Percentiles rank a stretch among this genome's conserved stretches.
phyloP scores from a whole-genome alignment of 768 basidiomycete species.

The Cystobasidium onofrii region DNA sequence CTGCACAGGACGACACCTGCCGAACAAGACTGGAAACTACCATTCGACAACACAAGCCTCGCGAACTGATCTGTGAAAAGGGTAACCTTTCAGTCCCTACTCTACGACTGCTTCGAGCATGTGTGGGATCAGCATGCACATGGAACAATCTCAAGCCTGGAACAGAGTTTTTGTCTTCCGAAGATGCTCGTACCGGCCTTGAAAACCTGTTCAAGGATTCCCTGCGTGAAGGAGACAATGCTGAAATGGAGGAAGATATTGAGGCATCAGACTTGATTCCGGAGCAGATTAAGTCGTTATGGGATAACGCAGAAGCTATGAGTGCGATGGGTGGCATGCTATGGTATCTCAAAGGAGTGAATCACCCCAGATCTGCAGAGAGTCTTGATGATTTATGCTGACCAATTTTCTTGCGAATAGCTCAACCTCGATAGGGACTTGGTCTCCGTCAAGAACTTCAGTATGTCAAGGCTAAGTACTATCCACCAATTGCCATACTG shows the following conservation, averaged over 20 bases:
- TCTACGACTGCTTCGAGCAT: constrained; percentile 66
- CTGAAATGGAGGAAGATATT: constrained; percentile 48
- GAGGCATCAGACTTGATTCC: constrained; percentile 51
- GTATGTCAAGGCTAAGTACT: constrained; percentile 62
- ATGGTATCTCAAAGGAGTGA: constrained; percentile 50
- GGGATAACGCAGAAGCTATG: constrained; percentile 59
- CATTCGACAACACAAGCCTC: constrained; percentile 46
- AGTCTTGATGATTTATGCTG: neutral
- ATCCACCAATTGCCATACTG: constrained; percentile 43
- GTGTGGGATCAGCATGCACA: constrained; percentile 69
- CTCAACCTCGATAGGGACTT: constrained; percentile 95
- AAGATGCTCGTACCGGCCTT: constrained; percentile 62
- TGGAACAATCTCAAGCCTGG: constrained; percentile 74
- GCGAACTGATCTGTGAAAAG: constrained; percentile 49
- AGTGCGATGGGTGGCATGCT: constrained; percentile 85
- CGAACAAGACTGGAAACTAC: constrained; percentile 88
- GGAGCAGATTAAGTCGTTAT: constrained; percentile 65
- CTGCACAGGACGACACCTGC: constrained; percentile 65
- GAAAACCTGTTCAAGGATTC: constrained; percentile 54
- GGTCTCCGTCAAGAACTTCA: constrained; percentile 92
- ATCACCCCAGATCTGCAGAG: neutral
- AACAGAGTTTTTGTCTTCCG: constrained; percentile 72
- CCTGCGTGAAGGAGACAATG: constrained; percentile 46
- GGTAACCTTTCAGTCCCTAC: constrained; percentile 79
- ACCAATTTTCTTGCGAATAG: constrained; percentile 67